Base-by-base conservation (phyloP, 192 early-diverging fungal genomes). In the Linnemannia schmuckeri region DNA sequence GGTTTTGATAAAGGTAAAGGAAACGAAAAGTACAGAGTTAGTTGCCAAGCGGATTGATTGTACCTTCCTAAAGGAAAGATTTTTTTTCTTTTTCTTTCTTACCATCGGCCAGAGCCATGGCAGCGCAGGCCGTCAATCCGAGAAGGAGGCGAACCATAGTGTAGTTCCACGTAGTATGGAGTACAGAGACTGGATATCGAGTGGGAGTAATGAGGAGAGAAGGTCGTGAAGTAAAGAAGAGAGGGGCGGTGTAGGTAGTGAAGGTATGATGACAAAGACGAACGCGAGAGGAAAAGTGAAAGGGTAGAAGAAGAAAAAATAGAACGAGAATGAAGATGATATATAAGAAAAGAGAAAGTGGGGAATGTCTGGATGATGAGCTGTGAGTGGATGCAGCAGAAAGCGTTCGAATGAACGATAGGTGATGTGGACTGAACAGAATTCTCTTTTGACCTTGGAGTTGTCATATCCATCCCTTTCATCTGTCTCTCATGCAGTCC, bases 101-200 rank as follows among this genome's bases (percentile, higher is more conserved):
- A 87, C 85, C 79, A 78, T 87, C 85, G 44, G 85, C 85, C 54
- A 87, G 46, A 44, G 68, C 79, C 30, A 78, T 70, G 30, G 85
- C 72, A 61, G 85, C 79, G 30, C 85, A 87, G 44, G 79, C 85
- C 3, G 85, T 80, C 66, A 87, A 76, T 41, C 85, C 79, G 75
- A 87, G 69, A 37, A 81, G 70, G 12, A 87, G 52, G 37, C 85
- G 85, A 66, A 87, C 85, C 85, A 87, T 87, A 3, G 46, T 78
- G 63, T 6, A 78, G 61, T 72, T 66, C n/a, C 41, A 42, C 70
- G 15, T 72, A 46, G 69, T 79, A 22, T 46, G 61, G 52, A 20
- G 72, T 57, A 66, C 13, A 33, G 30, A 27, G 6, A 10, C 9
- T 27, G 22, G 49, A 52, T 52, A 52, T 52, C 17, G 49, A 52